Evolutionary conservation across 495 filamentous ascomycete genomes (phyloP), one percentile per base, ranked within the genome.

Genomic region (Aspergillus sparsus): DNA sequence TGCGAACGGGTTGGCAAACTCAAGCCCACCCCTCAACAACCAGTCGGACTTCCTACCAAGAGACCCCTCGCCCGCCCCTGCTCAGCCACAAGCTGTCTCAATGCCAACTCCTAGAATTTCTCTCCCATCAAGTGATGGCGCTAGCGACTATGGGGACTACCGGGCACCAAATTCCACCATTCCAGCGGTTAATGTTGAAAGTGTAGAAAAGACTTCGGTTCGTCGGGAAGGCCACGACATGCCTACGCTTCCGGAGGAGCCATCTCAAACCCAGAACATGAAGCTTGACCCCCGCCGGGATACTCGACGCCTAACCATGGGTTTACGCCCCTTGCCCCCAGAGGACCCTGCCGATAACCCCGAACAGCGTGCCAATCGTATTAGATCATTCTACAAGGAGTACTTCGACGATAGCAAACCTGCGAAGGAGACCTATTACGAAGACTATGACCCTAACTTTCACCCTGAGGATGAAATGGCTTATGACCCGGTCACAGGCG

Each of bases 371-470:
- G 94, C 94, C 61, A 97, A 96, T 76, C 85, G 95, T 21, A 98
- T 98, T 63, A 85, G 94, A 64, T 98, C 95, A 27, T 98, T 98
- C 77, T 98, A 98, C 77, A 97, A 97, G 72, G 94, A 98, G 73
- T 98, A 98, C 73, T 98, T 98, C 61, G 94, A 98, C 55, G 93
- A 96, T 27, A 86, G 83, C 16, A 90, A 88, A 69, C 79, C 15
- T 9, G 4, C 79, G 0, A 72, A 68, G 46, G 74, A 79, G 35
- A 64, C 73, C 3, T 89, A 91, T 67, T 87, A 88, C 57, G 86
- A 91, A 63, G 88, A 91, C 64, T 87, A 87, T 65, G 85, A 86
- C 49, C 64, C 82, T 13, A 82, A 84, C 49, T 89, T 87, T 67
- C 81, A 87, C 41, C 72, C 78, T 5, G 73, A 74, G 49, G 79